Base-by-base conservation (phyloP, 257 asterid genomes). In the Dorcoceras hygrometricum region DNA sequence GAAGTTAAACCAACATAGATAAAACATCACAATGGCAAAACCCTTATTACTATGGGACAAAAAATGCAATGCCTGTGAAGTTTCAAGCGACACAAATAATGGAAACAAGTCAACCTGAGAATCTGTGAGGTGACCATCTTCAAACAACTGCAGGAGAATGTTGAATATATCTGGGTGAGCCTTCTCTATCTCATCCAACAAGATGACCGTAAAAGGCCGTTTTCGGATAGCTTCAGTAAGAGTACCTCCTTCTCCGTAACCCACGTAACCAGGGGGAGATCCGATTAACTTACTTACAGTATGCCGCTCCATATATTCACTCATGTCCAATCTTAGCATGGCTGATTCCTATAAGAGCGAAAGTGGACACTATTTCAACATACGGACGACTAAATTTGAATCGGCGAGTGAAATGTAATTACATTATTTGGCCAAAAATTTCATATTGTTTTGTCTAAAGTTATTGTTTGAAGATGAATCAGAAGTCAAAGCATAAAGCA, bases 271-370 rank as follows among this genome's bases (percentile, higher is more conserved):
- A 16, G 99, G 99, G 69, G 99, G 99, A 50, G 99, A 90, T 66
- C 99, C 99, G 27, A 94, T 94, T 84, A 94, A 80, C 89, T 90
- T 94, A 83, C 99, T 94, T 39, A 94, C 92, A n/a, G 97, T 80
- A 76, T 94, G 99, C 65, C 95, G 86, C 78, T 94, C 99, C 99
- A 94, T 94, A 69, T 94, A 94, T 76, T 94, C 99, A 48, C 96
- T 94, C 99, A 94, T 94, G 76, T 94, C 99, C 84, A 94, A 76
- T 78, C 99, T 84, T 56, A 94, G 81, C 99, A 94, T 94, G 66
- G 95, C 89, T 0, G 90, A 81, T 69, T 90, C 99, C 99, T 94
- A 72, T 68, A 75, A 64, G 66, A 69, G 34, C 36, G 23, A 29
- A 63, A 68, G 29, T 9, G 12, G 51, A 22, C 25, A 70, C 56